A percentile compares a stretch with the other conserved stretches of the same genome.
These are phyloP conservation scores for Tetrahymena thermophila DNA, from an alignment of 73 alveolate species.

Conservation along the genomic window DNA sequence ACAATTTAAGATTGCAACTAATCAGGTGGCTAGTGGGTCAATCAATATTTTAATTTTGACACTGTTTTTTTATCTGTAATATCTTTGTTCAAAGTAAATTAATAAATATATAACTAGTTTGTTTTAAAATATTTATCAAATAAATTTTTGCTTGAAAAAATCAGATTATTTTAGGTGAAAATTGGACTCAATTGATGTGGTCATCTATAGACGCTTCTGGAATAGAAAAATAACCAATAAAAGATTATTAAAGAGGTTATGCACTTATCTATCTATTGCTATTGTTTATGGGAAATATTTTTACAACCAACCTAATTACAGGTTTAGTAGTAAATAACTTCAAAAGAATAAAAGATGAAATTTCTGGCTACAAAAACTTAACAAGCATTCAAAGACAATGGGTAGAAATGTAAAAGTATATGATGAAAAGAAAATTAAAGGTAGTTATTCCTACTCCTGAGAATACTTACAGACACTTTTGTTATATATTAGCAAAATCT, in stretches of 20 bases:
- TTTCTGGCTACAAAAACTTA: slow-evolving; percentile 21
- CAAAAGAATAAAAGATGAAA: slow-evolving; percentile 40
- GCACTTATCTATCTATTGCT: slow-evolving; percentile 12
- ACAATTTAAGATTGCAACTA: background rate
- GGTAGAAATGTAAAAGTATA: slow-evolving; percentile 43
- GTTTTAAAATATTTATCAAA: too few relatives aligned
- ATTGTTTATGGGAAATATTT: slow-evolving; percentile 34
- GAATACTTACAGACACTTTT: background rate
- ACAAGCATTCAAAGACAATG: slow-evolving; percentile 26
- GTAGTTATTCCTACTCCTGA: slow-evolving; percentile 12
- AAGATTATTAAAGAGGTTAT: background rate
- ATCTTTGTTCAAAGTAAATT: slow-evolving; percentile 41
- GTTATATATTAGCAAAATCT: background rate
- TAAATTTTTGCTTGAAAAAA: background rate
- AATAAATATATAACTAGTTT: too few relatives aligned
- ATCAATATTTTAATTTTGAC: slow-evolving; percentile 27
- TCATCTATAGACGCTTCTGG: slow-evolving; percentile 33
- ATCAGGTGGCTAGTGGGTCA: slow-evolving; percentile 31
- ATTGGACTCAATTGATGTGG: slow-evolving; percentile 45
- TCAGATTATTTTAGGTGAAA: slow-evolving; percentile 12
- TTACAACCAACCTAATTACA: slow-evolving; percentile 41
- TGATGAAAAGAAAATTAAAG: slow-evolving; percentile 31
- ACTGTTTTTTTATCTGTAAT: slow-evolving; percentile 1
- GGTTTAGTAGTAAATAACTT: slow-evolving; percentile 55
- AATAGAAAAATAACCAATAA: slow-evolving; percentile 27